phyloP scores from a whole-genome alignment of 176 grass and related monocot genomes.

The Puccinellia tenuiflora region DNA sequence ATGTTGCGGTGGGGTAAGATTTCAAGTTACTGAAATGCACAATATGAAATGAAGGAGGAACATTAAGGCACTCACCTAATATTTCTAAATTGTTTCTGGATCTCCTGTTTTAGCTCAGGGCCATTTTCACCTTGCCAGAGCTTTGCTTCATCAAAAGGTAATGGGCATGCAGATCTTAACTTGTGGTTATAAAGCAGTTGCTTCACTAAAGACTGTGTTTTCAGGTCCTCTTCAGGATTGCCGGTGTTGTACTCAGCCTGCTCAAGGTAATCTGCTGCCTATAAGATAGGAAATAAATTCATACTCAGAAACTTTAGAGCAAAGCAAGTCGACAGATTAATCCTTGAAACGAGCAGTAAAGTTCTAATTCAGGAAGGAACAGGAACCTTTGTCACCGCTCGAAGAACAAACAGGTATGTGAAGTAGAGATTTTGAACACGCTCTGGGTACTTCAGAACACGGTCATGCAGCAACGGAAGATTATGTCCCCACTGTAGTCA shows the following conservation, averaged over 20 bases:
- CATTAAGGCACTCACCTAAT: constrained; percentile 53
- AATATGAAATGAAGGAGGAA: neutral
- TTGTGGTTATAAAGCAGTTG: constrained; percentile 72
- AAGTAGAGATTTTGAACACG: constrained; percentile 88
- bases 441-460: constrained; percentile 80
- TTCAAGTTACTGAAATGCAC: neutral
- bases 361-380: constrained; percentile 7
- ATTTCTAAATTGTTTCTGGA: constrained; percentile 94
- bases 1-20: neutral
- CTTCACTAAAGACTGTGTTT: constrained; percentile 76
- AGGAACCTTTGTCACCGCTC: constrained; percentile 85
- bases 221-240: constrained; percentile 72
- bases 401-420: constrained; percentile 89
- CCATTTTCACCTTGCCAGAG: constrained; percentile 94
- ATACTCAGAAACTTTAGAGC: neutral
- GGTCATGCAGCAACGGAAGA: constrained; percentile 73
- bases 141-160: constrained; percentile 87
- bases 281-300: constrained; percentile 34
- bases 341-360: neutral
- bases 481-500: constrained; percentile 81
- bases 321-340: neutral
- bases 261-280: constrained; percentile 94
- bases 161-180: constrained; percentile 65
- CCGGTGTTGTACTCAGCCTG: constrained; percentile 91
- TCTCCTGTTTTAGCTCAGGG: constrained; percentile 69